Conservation (phyloP, 2,329 filamentous ascomycete genomes). For the Penicillium sp. region DNA sequence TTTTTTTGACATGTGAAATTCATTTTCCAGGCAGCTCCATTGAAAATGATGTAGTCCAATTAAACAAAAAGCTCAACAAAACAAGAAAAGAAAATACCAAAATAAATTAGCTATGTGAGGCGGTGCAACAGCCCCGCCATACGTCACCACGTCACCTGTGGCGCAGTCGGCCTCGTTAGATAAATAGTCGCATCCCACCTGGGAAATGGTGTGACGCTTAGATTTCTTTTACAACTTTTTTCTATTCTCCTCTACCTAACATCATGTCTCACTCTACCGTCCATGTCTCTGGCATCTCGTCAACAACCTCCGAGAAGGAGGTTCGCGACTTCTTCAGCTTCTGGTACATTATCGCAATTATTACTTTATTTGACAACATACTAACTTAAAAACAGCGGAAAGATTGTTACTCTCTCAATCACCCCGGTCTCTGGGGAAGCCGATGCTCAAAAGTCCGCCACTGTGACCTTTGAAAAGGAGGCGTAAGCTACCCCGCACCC, state of each 20-base stretch:
- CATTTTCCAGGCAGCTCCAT: neutral
- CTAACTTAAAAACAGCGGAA: conserved; percentile 63
- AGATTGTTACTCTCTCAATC: conserved; percentile 81
- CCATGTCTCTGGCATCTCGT: conserved; percentile 84
- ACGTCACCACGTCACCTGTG: conserved; percentile 38
- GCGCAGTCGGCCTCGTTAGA: conserved; percentile 21
- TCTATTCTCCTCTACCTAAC: neutral
- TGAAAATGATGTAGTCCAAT: conserved; percentile 1
- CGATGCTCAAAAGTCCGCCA: conserved; percentile 73
- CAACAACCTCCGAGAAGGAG: conserved; percentile 81
- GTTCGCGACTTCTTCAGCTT: conserved; percentile 98
- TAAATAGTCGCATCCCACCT: conserved; percentile 9
- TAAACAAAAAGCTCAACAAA: conserved; percentile 6
- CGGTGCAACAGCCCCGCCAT: conserved; percentile 28
- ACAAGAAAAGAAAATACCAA: neutral
- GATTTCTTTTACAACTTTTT: conserved; percentile 6
- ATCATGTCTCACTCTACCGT: conserved; percentile 66
- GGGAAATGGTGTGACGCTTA: neutral
- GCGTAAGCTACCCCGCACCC: conserved; percentile 54
- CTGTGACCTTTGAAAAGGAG: conserved; percentile 95
- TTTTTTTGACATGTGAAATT: neutral
- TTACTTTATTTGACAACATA: neutral
- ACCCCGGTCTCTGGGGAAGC: conserved; percentile 56
- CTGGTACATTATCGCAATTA: conserved; percentile 48
- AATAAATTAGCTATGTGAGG: conserved; percentile 21